Base-by-base conservation (phyloP, 2,329 filamentous ascomycete genomes). In the Aspergillus arachidicola region DNA sequence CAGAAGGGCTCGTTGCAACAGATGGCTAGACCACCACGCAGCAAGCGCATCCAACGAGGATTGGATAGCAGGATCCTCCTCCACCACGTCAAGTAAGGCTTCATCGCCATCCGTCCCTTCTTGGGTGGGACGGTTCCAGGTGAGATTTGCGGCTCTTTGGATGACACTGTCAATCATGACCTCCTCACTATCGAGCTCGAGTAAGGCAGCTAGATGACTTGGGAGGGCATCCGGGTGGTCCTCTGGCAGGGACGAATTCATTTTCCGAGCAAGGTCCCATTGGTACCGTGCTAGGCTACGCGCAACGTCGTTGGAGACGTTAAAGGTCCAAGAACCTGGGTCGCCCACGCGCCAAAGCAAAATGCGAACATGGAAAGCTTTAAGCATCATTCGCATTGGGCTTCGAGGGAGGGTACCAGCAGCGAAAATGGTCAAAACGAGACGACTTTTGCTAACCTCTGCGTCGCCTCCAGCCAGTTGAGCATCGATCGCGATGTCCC, bases 401-500 rank as follows among this genome's bases (percentile, higher is more conserved):
- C 92, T 95, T 63, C 92, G 88, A 12, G 94, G 93, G 1, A 97
- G 83, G 0, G 94, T 97, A 28, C 90, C 90, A 1, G 94, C 96
- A 10, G 94, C 93, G 72, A 97, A 89, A 30, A 97, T 84, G 0
- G 94, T 97, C 57, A 97, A 83, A 0, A 94, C 87, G 36, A 97
- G 84, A 57, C 94, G 89, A 76, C 92, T 93, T 77, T 91, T 93
- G 82, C 91, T 96, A 69, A 97, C 91, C 75, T 96, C 92, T 10
- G 90, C 86, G 77, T 97, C 94, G 16, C 94, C 94, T 48, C 94
- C 94, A 11, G 92, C 92, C 23, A 98, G 85, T 76, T 97, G 94
- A 30, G 94, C 93, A 77, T 98, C 94, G 60, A 97, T 86, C 16
- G 94, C 94, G 72, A 97, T 97, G 38, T 90, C 87, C 94, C 94